Conservation (phyloP, 129 eudicot species). For the Daucus carota region DH1_v3.0 NC_030384.2:38516001-38516500, state of each 20-base stretch:
- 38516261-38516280: background rate
- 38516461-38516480: slow-evolving; percentile 50
- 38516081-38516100: slow-evolving; percentile 72
- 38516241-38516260: background rate
- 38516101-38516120: slow-evolving; percentile 6
- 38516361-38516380: slow-evolving; percentile 58
- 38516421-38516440: slow-evolving; percentile 73
- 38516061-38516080: slow-evolving; percentile 55
- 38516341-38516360: slow-evolving; percentile 51
- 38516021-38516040: slow-evolving; percentile 25
- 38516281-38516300: background rate
- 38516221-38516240: background rate
- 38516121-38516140: background rate
- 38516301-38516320: background rate
- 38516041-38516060: slow-evolving; percentile 65
- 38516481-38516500: background rate
- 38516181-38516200: background rate
- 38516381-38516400: slow-evolving; percentile 95
- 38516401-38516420: slow-evolving; percentile 74
- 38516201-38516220: background rate
- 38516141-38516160: background rate
- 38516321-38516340: slow-evolving; percentile 46
- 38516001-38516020: slow-evolving; percentile 18
- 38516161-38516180: background rate
- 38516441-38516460: slow-evolving; percentile 55